phyloP scores from a whole-genome alignment of 2,329 filamentous ascomycete genomes.

The Penicillium frequentans region DNA sequence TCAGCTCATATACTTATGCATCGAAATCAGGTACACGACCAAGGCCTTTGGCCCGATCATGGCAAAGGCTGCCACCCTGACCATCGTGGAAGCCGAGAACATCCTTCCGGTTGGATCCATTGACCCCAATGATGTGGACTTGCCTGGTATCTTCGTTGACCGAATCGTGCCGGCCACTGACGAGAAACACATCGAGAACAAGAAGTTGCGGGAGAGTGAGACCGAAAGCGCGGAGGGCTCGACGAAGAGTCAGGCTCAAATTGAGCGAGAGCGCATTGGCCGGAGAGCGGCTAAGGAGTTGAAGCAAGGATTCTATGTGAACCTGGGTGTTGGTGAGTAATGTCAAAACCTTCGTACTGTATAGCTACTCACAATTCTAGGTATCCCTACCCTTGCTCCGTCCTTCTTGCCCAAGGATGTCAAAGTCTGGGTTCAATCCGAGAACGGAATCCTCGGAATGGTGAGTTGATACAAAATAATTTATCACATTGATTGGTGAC shows the following conservation, averaged over 20 bases:
- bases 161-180: conserved; percentile 73
- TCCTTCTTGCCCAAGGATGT: conserved; percentile 68
- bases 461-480: conserved; percentile 23
- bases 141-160: conserved; percentile 81
- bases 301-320: conserved; percentile 54
- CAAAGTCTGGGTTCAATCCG: conserved; percentile 80
- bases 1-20: background rate
- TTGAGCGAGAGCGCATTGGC: conserved; percentile 63
- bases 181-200: conserved; percentile 70
- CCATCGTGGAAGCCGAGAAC: conserved; percentile 82
- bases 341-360: background rate
- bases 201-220: conserved; percentile 55
- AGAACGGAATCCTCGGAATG: conserved; percentile 83
- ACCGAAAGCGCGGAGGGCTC: conserved; percentile 39
- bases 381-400: conserved; percentile 84
- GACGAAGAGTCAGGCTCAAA: conserved; percentile 31
- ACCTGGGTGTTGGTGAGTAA: conserved; percentile 33
- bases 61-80: conserved; percentile 75
- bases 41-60: conserved; percentile 74
- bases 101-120: conserved; percentile 76
- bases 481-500: background rate
- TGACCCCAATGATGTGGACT: conserved; percentile 70
- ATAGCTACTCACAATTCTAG: conserved; percentile 24
- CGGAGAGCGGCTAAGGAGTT: conserved; percentile 76
- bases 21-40: conserved; percentile 58